Percentiles rank a stretch among this genome's conserved stretches.
These are phyloP conservation scores for Lathyrus sativus DNA, from an alignment of 306 rosid species.

Conservation along the genomic window DNA sequence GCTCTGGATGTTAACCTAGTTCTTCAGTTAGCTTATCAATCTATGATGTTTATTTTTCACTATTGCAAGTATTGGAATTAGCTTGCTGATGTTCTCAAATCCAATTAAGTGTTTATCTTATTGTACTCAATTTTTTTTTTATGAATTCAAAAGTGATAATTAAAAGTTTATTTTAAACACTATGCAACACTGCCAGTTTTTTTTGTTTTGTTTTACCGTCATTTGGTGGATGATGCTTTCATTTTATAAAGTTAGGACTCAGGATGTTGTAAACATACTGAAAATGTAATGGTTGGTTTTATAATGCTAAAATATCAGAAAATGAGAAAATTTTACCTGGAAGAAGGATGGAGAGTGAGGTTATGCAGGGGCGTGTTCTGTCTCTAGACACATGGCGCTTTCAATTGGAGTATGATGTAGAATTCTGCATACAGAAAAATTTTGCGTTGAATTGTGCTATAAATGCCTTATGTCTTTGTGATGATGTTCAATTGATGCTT, in stretches of 20 bases:
- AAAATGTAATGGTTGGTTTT: constrained; percentile 18
- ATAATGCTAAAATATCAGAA: constrained; percentile 1
- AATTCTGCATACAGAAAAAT: background rate
- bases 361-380: constrained; percentile 17
- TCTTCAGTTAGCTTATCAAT: constrained; percentile 22
- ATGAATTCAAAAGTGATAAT: constrained; percentile 21
- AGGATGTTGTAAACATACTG: background rate
- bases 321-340: background rate
- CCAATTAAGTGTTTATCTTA: constrained; percentile 7
- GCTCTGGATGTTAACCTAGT: constrained; percentile 12
- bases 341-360: constrained; percentile 20
- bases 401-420: constrained; percentile 11
- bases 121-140: constrained; percentile 24
- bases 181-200: background rate
- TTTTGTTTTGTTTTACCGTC: constrained; percentile 4
- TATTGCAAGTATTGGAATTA: constrained; percentile 16
- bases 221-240: constrained; percentile 11
- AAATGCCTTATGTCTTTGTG: constrained; percentile 27
- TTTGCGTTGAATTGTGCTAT: constrained; percentile 24
- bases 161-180: constrained; percentile 9
- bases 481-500: constrained; percentile 13
- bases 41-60: background rate
- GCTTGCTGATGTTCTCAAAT: constrained; percentile 26
- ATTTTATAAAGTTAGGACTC: constrained; percentile 14
- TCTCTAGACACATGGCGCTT: background rate